Conservation (phyloP, 345 rosid species). For the Rubroshorea leprosula region DNA sequence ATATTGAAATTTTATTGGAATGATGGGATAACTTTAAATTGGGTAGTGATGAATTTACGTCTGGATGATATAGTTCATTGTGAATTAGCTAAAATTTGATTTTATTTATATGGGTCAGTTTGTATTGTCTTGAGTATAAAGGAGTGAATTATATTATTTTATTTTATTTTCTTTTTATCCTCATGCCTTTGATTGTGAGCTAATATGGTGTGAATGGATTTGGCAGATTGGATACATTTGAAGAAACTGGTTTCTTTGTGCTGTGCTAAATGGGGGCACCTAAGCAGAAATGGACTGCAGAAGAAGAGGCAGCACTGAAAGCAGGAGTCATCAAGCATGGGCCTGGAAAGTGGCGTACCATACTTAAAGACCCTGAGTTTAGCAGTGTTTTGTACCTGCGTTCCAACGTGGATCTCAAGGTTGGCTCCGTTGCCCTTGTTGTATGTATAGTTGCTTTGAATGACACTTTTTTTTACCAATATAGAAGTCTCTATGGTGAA, state of each 20-base stretch:
- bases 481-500: no score
- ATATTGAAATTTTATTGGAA: no score
- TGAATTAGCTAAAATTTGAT: no score
- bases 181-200: neutral
- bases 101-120: no score
- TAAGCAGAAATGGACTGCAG: conserved; percentile 68
- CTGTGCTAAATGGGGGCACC: conserved; percentile 46
- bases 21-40: no score
- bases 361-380: conserved; percentile 63
- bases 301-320: conserved; percentile 70
- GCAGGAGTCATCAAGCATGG: conserved; percentile 74
- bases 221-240: conserved; percentile 9
- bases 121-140: no score
- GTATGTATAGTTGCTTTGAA: neutral
- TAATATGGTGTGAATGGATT: neutral
- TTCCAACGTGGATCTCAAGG: conserved; percentile 85
- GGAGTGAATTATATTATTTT: no score
- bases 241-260: conserved; percentile 9
- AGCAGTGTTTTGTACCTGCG: conserved; percentile 46
- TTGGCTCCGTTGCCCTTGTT: conserved; percentile 8
- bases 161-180: no score
- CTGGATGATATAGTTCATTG: no score
- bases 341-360: conserved; percentile 67
- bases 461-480: conserved; percentile 4
- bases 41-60: no score